phyloP scores from a whole-genome alignment of 1,284 basidiomycete species.

The Leccinum subspadiceum region DNA sequence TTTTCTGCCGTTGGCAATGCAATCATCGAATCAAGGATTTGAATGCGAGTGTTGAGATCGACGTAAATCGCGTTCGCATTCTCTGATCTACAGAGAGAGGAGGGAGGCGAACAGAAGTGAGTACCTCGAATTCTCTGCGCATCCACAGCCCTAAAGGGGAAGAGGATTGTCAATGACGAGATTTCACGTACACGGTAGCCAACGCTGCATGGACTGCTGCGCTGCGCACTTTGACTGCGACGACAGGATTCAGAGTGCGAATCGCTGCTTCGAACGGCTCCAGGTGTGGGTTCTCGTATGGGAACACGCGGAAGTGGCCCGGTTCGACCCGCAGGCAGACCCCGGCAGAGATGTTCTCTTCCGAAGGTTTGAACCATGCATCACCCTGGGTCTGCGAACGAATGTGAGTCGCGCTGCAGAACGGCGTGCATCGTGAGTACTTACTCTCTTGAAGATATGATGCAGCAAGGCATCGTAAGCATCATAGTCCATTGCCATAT shows the following conservation, averaged over 20 bases:
- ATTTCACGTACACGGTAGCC: constrained; percentile 48
- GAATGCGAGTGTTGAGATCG: constrained; percentile 68
- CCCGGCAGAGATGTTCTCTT: constrained; percentile 51
- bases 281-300: constrained; percentile 66
- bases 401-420: background rate
- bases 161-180: background rate
- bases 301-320: constrained; percentile 67
- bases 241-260: constrained; percentile 71
- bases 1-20: constrained; percentile 73
- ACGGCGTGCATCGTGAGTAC: background rate
- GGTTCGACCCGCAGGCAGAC: constrained; percentile 63
- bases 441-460: constrained; percentile 32
- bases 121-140: background rate
- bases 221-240: constrained; percentile 77
- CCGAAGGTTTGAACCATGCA: constrained; percentile 53
- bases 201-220: constrained; percentile 79
- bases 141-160: background rate
- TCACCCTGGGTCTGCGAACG: constrained; percentile 48
- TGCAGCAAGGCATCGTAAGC: constrained; percentile 35
- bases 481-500: constrained; percentile 35
- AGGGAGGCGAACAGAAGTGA: background rate
- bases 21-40: constrained; percentile 66
- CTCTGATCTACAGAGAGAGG: constrained; percentile 33
- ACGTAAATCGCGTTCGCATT: constrained; percentile 58
- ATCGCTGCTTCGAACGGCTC: constrained; percentile 72